Conservation (phyloP, 441 rosid genomes). For the Bruguiera hainesii region DNA sequence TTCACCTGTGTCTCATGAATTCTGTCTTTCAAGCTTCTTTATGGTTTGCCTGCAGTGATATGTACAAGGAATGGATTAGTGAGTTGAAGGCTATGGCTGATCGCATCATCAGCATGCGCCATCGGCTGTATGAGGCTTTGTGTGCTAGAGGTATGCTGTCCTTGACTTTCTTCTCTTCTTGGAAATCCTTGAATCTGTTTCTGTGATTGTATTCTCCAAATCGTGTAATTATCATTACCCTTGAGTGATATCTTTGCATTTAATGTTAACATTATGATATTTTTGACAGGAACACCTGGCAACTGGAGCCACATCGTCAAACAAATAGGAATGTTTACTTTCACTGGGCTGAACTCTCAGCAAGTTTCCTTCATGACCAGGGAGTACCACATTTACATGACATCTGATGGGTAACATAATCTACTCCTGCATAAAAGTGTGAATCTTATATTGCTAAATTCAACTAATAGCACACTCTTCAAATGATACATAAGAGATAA, state of each 20-base stretch:
- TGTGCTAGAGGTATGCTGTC: constrained; percentile 46
- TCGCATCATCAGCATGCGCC: constrained; percentile 85
- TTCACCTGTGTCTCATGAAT: background rate
- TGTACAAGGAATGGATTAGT: constrained; percentile 80
- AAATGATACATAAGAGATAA: too few relatives aligned
- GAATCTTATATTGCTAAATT: too few relatives aligned
- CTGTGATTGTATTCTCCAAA: background rate
- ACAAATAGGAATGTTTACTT: constrained; percentile 96
- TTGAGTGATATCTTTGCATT: background rate
- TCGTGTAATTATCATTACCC: background rate
- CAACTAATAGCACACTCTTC: background rate
- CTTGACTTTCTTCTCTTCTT: background rate
- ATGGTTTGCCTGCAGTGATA: constrained; percentile 33
- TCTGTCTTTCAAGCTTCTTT: constrained; percentile 2
- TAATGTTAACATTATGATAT: background rate
- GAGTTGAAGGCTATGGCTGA: constrained; percentile 97
- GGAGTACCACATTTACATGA: constrained; percentile 91
- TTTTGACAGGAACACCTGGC: constrained; percentile 81
- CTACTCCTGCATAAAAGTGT: background rate
- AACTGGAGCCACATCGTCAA: constrained; percentile 94
- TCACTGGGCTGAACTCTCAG: constrained; percentile 75
- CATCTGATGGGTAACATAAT: constrained; percentile 76
- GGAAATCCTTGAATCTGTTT: background rate
- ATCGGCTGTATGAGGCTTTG: constrained; percentile 68
- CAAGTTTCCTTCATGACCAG: constrained; percentile 80